Conservation (phyloP, 164 flowering plant species). For the Euptelea pleiosperma region DNA sequence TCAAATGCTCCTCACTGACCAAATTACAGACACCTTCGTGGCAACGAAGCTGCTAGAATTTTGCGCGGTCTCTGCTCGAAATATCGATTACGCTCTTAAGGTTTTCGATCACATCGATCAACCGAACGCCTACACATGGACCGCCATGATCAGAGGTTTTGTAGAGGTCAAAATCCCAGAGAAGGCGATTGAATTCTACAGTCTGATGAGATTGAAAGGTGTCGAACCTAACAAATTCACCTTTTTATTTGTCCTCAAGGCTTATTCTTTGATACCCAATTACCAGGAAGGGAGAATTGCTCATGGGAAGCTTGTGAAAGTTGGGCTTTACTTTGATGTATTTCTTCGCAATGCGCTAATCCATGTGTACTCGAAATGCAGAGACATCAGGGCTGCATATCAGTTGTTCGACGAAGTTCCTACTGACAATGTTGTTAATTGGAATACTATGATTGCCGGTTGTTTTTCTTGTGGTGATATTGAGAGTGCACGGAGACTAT, state of each 20-base stretch:
- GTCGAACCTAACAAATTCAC: constrained; percentile 22
- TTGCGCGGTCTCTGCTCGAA: constrained; percentile 6
- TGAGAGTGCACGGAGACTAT: constrained; percentile 4
- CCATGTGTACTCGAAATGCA: constrained; percentile 10
- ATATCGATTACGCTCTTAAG: constrained; percentile 18
- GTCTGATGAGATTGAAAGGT: constrained; percentile 9
- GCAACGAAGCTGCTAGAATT: constrained; percentile 24
- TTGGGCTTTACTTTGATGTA: constrained; percentile 10
- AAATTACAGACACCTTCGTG: constrained; percentile 9
- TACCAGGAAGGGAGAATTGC: constrained; percentile 14
- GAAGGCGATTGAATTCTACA: constrained; percentile 15
- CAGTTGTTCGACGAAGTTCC: constrained; percentile 2
- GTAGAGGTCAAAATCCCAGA: constrained; percentile 5
- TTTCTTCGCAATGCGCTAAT: constrained; percentile 9
- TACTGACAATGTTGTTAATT: constrained; percentile 12
- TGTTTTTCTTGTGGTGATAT: constrained; percentile 18
- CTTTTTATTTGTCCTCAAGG: constrained; percentile 20
- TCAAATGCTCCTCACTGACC: constrained; percentile 8
- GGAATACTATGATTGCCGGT: constrained; percentile 17
- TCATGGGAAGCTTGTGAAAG: constrained; percentile 21
- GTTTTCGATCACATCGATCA: constrained; percentile 11
- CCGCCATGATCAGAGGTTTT: constrained; percentile 24
- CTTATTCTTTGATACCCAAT: constrained; percentile 16
- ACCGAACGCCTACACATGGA: constrained; percentile 20
- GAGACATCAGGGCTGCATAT: background rate